A percentile compares a stretch with the other conserved stretches of the same genome.
Evolutionary conservation across 2,329 filamentous ascomycete species (phyloP).

Genomic region (Beauveria sp.): DNA sequence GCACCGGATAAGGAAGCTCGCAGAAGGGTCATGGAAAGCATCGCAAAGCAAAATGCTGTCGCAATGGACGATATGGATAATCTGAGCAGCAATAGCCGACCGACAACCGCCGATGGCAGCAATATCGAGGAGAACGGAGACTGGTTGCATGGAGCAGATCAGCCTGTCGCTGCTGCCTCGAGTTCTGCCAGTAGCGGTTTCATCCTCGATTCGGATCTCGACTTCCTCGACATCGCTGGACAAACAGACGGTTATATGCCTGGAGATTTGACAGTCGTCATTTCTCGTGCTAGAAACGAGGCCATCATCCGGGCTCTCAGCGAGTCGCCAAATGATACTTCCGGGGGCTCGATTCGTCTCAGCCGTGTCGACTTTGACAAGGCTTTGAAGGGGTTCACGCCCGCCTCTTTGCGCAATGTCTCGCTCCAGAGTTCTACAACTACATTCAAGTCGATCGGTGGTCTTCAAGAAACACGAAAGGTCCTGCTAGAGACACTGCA

Average conservation of each 20-base stretch:
- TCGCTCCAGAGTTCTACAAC: constrained; percentile 88
- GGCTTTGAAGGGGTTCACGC: constrained; percentile 87
- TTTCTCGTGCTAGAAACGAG: constrained; percentile 83
- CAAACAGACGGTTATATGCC: constrained; percentile 98
- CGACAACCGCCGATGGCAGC: constrained; percentile 48
- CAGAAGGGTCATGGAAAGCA: constrained; percentile 72
- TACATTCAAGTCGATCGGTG: constrained; percentile 87
- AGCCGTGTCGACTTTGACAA: constrained; percentile 69
- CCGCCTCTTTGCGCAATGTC: constrained; percentile 88
- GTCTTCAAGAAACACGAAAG: constrained; percentile 75
- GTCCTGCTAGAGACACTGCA: constrained; percentile 92
- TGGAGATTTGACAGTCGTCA: constrained; percentile 78
- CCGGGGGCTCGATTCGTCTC: constrained; percentile 51
- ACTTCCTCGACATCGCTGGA: constrained; percentile 87
- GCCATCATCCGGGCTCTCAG: constrained; percentile 78
- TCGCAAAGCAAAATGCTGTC: constrained; percentile 52
- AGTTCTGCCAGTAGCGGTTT: constrained; percentile 51
- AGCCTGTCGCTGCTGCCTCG: constrained; percentile 36
- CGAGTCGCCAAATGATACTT: constrained; percentile 37
- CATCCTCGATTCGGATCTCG: constrained; percentile 65
- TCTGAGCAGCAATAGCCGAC: constrained; percentile 42
- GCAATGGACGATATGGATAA: constrained; percentile 29
- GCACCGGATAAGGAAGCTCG: constrained; percentile 89
- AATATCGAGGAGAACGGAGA: constrained; percentile 48
- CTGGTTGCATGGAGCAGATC: constrained; percentile 70